Conservation (phyloP, 1,139 yeast species). For the Meyerozyma sp. region DNA sequence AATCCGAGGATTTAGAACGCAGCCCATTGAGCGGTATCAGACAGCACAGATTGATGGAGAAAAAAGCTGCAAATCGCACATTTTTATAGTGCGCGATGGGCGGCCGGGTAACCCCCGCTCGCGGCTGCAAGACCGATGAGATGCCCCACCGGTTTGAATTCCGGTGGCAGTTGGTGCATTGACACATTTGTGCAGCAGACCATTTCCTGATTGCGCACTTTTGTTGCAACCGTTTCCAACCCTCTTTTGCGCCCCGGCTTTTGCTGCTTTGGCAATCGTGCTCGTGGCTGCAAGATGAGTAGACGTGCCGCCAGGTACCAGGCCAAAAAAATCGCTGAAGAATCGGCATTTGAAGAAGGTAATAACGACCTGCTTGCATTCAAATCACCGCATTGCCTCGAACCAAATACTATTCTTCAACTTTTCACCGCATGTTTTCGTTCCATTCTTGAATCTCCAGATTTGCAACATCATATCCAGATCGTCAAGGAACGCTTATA, state of each 20-base stretch:
- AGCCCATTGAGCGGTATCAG: slow-evolving; percentile 33
- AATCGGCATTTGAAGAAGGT: neutral
- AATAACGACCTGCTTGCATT: slow-evolving; percentile 27
- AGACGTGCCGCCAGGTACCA: slow-evolving; percentile 1
- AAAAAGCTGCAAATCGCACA: neutral
- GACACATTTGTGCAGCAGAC: too few relatives aligned
- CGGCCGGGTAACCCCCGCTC: neutral
- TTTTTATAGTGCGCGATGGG: neutral
- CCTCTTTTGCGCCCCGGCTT: too few relatives aligned
- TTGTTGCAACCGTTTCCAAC: too few relatives aligned
- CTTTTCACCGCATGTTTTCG: slow-evolving; percentile 45
- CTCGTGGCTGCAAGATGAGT: slow-evolving; percentile 1
- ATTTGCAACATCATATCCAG: slow-evolving; percentile 49
- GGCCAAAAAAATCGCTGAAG: neutral
- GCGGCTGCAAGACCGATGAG: neutral
- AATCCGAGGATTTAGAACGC: slow-evolving; percentile 28
- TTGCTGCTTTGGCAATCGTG: neutral
- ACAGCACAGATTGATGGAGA: slow-evolving; percentile 47
- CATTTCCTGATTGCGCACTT: too few relatives aligned
- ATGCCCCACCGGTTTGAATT: neutral
- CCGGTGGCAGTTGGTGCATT: neutral
- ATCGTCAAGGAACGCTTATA: slow-evolving; percentile 63
- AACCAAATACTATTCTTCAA: slow-evolving; percentile 38
- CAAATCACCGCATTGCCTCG: slow-evolving; percentile 22
- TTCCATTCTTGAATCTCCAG: slow-evolving; percentile 40